Conservation (phyloP, 1,139 yeast species). For the Candida neerlandica region DNA sequence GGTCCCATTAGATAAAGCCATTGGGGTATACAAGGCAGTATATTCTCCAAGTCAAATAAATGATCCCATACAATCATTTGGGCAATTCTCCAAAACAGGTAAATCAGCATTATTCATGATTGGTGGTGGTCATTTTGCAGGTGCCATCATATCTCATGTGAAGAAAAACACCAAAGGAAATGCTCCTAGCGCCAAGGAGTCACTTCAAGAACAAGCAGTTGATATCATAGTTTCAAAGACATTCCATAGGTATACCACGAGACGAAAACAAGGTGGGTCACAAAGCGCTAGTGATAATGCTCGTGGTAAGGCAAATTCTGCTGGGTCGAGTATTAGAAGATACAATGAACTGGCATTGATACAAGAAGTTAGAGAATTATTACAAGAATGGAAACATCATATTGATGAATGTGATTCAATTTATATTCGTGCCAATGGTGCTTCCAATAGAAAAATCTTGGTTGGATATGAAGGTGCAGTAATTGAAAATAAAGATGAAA, state of each 20-base stretch:
- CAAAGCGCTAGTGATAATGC: conserved; percentile 93
- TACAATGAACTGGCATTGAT: conserved; percentile 85
- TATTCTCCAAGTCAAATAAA: conserved; percentile 43
- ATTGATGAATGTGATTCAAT: conserved; percentile 65
- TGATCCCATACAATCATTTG: conserved; percentile 46
- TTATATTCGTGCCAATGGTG: conserved; percentile 84
- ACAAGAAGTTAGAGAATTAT: conserved; percentile 70
- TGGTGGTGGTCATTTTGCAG: conserved; percentile 99
- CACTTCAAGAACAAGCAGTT: conserved; percentile 59
- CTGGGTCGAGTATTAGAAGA: conserved; percentile 89
- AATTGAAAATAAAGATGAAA: conserved; percentile 49
- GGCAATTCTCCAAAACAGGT: conserved; percentile 27
- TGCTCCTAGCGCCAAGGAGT: conserved; percentile 44
- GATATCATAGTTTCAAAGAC: conserved; percentile 76
- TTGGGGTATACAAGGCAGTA: conserved; percentile 73
- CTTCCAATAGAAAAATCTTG: conserved; percentile 63
- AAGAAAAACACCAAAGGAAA: conserved; percentile 59
- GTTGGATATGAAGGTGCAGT: conserved; percentile 66
- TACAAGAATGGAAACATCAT: conserved; percentile 64
- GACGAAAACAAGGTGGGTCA: conserved; percentile 97
- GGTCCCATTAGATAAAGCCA: conserved; percentile 49
- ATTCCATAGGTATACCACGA: conserved; percentile 91
- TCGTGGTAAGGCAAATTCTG: conserved; percentile 93
- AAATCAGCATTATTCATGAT: conserved; percentile 85
- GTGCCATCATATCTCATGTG: conserved; percentile 81